phyloP scores from a whole-genome alignment of 148 eudicot genomes.

The Nepenthes mirabilis region DNA sequence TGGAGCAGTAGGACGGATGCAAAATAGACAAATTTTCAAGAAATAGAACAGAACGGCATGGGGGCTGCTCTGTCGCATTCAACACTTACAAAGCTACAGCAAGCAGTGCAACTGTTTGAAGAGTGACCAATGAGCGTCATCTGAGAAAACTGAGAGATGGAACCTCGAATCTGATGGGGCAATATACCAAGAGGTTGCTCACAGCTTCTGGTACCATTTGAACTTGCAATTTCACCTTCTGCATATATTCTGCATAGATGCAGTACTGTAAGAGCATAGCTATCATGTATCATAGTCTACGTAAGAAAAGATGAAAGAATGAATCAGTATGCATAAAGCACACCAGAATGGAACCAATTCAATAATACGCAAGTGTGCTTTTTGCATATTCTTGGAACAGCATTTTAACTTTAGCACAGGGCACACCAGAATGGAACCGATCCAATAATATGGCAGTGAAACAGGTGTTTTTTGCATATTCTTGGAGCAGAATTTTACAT shows the following conservation, averaged over 20 bases:
- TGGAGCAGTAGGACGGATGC: too few species aligned
- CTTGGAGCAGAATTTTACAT: not conserved
- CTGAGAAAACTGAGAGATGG: slow-evolving; percentile 84
- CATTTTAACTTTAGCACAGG: not conserved
- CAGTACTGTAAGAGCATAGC: too few species aligned
- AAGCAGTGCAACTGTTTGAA: slow-evolving; percentile 83
- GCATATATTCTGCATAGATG: slow-evolving; percentile 51
- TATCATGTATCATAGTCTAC: too few species aligned
- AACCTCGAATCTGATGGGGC: slow-evolving; percentile 93
- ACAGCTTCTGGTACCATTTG: slow-evolving; percentile 23
- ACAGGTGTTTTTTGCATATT: not conserved
- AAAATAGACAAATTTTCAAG: too few species aligned
- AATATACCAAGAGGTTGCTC: slow-evolving; percentile 86
- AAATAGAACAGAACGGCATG: not conserved
- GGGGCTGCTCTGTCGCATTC: not conserved
- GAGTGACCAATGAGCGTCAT: slow-evolving; percentile 89
- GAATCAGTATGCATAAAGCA: not conserved
- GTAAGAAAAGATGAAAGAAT: not conserved
- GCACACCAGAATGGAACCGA: not conserved
- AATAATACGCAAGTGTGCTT: not conserved
- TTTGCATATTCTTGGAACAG: not conserved
- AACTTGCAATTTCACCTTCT: slow-evolving; percentile 61
- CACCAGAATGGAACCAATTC: not conserved
- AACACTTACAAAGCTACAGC: slow-evolving; percentile 57
- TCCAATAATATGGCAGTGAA: not conserved